Conservation (phyloP, 441 rosid species). For the Lepidium campestre region DNA sequence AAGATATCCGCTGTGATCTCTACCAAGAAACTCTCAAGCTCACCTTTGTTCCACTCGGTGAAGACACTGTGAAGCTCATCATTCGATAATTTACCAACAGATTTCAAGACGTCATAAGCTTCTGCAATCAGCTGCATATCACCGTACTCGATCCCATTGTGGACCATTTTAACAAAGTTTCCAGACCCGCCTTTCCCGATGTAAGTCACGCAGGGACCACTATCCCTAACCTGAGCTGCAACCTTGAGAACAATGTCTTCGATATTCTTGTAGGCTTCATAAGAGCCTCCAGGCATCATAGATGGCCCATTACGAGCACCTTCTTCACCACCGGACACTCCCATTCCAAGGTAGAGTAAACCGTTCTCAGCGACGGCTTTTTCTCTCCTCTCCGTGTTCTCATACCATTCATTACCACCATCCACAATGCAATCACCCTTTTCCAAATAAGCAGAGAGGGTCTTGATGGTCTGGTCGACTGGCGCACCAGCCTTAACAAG, state of each 20-base stretch:
- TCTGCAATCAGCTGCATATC: conserved; percentile 95
- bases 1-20: conserved; percentile 93
- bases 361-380: conserved; percentile 66
- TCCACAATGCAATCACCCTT: conserved; percentile 89
- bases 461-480: conserved; percentile 83
- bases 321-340: conserved; percentile 97
- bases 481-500: conserved; percentile 94
- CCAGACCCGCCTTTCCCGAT: conserved; percentile 91
- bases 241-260: conserved; percentile 92
- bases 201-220: conserved; percentile 89
- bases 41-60: conserved; percentile 89
- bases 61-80: conserved; percentile 65
- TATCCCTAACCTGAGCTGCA: conserved; percentile 89
- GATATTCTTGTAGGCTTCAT: conserved; percentile 71
- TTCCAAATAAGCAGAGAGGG: conserved; percentile 73
- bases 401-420: conserved; percentile 97
- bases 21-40: conserved; percentile 87
- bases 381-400: conserved; percentile 90
- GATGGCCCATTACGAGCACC: conserved; percentile 95
- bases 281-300: conserved; percentile 97
- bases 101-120: conserved; percentile 87
- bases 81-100: conserved; percentile 75
- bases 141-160: conserved; percentile 91
- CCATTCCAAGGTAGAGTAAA: conserved; percentile 90
- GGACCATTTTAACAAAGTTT: conserved; percentile 93